Base-by-base conservation (phyloP, 495 filamentous ascomycete genomes). In the Podospora tetraspora region DNA sequence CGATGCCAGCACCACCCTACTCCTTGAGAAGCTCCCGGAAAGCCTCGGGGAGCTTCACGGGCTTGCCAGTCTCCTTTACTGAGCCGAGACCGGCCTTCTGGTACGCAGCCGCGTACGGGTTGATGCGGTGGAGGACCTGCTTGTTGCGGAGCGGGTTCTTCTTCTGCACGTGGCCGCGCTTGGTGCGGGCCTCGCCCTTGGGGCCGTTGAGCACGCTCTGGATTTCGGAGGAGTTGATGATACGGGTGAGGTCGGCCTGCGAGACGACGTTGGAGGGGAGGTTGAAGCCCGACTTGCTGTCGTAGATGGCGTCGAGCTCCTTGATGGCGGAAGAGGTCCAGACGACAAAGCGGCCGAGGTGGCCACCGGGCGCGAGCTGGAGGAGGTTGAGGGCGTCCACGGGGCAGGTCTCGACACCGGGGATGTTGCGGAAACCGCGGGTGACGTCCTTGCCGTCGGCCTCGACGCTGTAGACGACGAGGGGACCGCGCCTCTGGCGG, bases 121-220 rank as follows among this genome's bases (percentile, higher is more conserved):
- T 99, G 81, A 98, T 90, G 70, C 95, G 88, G 77, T 97, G 90
- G 82, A 97, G 86, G 68, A 99, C 88, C 86, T 98, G 96, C 87
- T 91, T 96, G 89, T 99, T 99, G 84, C 85, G 86, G 69, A 99
- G 91, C 78, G 95, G 96, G 87, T 99, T 98, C 92, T 97, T 97
- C 93, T 99, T 99, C 88, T 96, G 93, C 67, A 97, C 92, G 76
- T 84, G 79, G 73, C 84, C 83, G 74, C 95, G 91, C 92, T 97
- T 97, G 82, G 93, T 95, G 75, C 87, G 84, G 75, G 93, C 84
- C 73, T 91, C 90, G 72, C 96, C 96, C 86, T 92, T 93, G 75
- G 93, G 92, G 56, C 89, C 90, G 64, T 90, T 87, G 70, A 98
- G 87, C 63, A 97, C 93, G 79, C 88, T 89, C 88, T 99, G 95